Evolutionary conservation across 208 protist species (phyloP).

Genomic region (Trypanosoma congolense): DNA sequence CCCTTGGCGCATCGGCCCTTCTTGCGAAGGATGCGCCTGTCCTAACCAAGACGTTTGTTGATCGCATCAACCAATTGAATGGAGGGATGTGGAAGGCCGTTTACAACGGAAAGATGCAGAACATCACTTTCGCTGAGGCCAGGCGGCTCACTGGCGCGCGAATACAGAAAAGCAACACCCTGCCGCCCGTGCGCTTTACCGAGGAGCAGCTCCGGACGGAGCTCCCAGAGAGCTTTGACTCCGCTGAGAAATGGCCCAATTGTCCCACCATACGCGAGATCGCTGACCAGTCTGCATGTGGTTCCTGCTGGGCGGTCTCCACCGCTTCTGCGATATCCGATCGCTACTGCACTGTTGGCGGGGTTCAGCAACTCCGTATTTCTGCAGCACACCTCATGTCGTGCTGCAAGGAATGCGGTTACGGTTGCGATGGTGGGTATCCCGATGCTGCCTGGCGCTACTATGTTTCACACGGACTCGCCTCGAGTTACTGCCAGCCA

Average conservation of each 20-base stretch:
- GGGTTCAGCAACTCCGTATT: conserved; percentile 48
- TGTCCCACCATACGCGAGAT: conserved; percentile 65
- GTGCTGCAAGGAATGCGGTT: conserved; percentile 75
- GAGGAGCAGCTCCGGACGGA: conserved; percentile 30
- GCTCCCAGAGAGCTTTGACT: conserved; percentile 59
- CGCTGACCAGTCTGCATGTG: conserved; percentile 86
- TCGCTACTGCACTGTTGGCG: conserved; percentile 82
- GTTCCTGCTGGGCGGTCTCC: conserved; percentile 89
- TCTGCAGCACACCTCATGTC: conserved; percentile 69
- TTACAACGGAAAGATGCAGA: conserved; percentile 34
- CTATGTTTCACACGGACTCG: conserved; percentile 58
- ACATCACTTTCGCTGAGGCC: conserved; percentile 33
- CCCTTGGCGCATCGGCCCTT: conserved; percentile 19
- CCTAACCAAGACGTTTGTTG: conserved; percentile 25
- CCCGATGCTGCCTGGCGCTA: conserved; percentile 69
- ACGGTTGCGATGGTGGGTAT: conserved; percentile 82
- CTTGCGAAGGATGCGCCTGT: conserved; percentile 15
- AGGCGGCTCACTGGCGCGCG: conserved; percentile 44
- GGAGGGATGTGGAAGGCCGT: conserved; percentile 51
- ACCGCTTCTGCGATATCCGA: conserved; percentile 81
- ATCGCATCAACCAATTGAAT: conserved; percentile 32
- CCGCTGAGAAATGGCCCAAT: conserved; percentile 49
- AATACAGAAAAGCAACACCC: conserved; percentile 20
- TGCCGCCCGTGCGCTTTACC: conserved; percentile 42
- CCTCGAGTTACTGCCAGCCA: conserved; percentile 71